Percentiles rank a stretch among this genome's conserved stretches.
These are phyloP conservation scores for Leucocoprinus birnbaumii DNA, from an alignment of 768 basidiomycete species.

Conservation along the genomic window DNA sequence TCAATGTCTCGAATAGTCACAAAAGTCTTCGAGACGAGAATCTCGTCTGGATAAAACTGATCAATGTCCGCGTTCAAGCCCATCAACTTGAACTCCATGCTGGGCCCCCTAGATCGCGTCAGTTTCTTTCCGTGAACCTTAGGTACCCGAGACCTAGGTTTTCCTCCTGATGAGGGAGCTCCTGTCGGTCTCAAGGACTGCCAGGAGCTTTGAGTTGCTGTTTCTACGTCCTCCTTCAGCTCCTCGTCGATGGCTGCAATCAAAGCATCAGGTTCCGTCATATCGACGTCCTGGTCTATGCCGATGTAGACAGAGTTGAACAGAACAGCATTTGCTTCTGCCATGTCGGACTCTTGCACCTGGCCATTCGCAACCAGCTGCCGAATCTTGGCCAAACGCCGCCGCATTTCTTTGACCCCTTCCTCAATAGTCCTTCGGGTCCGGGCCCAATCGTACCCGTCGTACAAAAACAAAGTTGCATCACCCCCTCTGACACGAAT, in stretches of 20 bases:
- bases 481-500: constrained; percentile 60
- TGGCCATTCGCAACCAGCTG: constrained; percentile 93
- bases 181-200: constrained; percentile 68
- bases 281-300: constrained; percentile 72
- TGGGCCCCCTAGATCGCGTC: constrained; percentile 70
- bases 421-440: constrained; percentile 88
- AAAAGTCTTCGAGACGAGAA: constrained; percentile 63
- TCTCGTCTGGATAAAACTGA: constrained; percentile 51
- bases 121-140: constrained; percentile 58
- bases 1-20: constrained; percentile 73
- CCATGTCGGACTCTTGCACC: constrained; percentile 70
- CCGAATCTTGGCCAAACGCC: constrained; percentile 81
- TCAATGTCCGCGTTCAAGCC: constrained; percentile 68
- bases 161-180: constrained; percentile 25
- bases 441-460: constrained; percentile 91
- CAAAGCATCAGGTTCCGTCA: constrained; percentile 70
- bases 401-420: constrained; percentile 84
- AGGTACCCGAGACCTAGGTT: constrained; percentile 33
- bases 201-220: constrained; percentile 84
- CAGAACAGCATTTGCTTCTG: constrained; percentile 70
- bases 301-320: constrained; percentile 97
- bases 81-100: constrained; percentile 79
- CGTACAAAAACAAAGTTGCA: constrained; percentile 73
- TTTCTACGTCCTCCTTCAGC: constrained; percentile 73
- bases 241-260: constrained; percentile 94